These are phyloP conservation scores for sunflower (Helianthus annuus) DNA, from an alignment of 129 eudicot genomes.

Conservation along the genomic window DNA sequence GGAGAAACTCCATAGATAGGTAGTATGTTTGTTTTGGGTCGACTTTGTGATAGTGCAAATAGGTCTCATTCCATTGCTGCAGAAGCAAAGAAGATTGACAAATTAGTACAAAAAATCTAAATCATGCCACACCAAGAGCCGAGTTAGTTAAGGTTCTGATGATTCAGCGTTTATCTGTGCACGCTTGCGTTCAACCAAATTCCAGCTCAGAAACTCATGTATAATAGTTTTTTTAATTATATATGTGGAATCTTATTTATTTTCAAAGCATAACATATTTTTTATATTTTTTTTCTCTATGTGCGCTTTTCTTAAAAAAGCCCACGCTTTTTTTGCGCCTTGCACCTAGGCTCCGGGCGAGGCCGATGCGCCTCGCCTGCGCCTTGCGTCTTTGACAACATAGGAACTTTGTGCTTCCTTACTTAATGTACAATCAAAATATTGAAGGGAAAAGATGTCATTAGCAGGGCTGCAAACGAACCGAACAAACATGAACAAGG, in stretches of 20 bases:
- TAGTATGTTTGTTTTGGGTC: conserved; percentile 99
- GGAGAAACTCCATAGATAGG: conserved; percentile 97
- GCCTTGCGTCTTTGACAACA: too few species aligned
- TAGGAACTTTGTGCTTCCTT: conserved; percentile 1
- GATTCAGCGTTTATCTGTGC: background rate
- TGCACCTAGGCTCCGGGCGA: too few species aligned
- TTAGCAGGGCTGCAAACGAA: background rate
- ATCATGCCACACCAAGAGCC: background rate
- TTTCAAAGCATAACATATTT: too few species aligned
- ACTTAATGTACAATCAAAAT: conserved; percentile 18
- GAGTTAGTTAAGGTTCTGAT: background rate
- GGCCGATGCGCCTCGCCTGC: too few species aligned
- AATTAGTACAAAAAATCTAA: background rate
- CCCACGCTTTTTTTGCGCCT: too few species aligned
- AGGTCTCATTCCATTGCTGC: conserved; percentile 99
- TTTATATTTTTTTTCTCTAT: too few species aligned
- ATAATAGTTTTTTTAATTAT: too few species aligned
- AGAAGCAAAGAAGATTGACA: conserved; percentile 9
- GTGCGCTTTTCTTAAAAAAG: too few species aligned
- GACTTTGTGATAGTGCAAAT: conserved; percentile 78
- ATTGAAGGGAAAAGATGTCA: conserved; percentile 2
- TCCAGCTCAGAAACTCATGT: too few species aligned
- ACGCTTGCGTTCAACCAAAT: too few species aligned
- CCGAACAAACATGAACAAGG: too few species aligned
- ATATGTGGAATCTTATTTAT: too few species aligned